Conservation (phyloP, 495 filamentous ascomycete species). For the Xylaria longipes region DNA sequence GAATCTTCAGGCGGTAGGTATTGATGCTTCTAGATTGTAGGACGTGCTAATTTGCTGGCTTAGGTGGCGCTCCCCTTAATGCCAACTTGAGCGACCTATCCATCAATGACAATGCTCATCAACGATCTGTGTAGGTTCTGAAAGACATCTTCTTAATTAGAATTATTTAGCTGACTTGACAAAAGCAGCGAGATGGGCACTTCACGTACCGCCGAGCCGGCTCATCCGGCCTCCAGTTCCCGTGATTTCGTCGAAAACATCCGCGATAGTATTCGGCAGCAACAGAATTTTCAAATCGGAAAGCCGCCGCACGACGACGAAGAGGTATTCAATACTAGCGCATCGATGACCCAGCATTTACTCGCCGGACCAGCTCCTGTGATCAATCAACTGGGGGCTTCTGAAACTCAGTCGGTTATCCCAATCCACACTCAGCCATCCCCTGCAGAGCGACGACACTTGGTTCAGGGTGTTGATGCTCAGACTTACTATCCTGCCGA, state of each 20-base stretch:
- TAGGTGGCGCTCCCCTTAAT: constrained; percentile 23
- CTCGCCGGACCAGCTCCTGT: constrained; percentile 10
- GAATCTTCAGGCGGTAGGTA: constrained; percentile 24
- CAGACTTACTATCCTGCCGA: constrained; percentile 60
- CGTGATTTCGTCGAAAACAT: not conserved
- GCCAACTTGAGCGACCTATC: constrained; percentile 9
- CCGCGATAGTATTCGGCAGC: constrained; percentile 3
- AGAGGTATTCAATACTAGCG: constrained; percentile 19
- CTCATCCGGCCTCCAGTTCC: not conserved
- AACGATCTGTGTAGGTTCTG: constrained; percentile 15
- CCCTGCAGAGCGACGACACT: constrained; percentile 20
- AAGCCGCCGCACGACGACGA: constrained; percentile 21
- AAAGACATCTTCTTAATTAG: not conserved
- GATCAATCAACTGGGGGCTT: not conserved
- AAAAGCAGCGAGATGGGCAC: constrained; percentile 21
- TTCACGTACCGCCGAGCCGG: not conserved
- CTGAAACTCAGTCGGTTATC: constrained; percentile 1
- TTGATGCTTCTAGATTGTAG: not conserved
- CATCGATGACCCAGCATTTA: constrained; percentile 3
- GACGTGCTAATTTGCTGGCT: not conserved
- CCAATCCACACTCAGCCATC: constrained; percentile 23
- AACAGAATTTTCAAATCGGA: constrained; percentile 25
- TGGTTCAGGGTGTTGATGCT: constrained; percentile 54
- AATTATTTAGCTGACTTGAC: not conserved
- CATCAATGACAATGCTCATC: constrained; percentile 15